phyloP scores from a whole-genome alignment of 805 yeast species.

The Deakozyma indianensis region DNA sequence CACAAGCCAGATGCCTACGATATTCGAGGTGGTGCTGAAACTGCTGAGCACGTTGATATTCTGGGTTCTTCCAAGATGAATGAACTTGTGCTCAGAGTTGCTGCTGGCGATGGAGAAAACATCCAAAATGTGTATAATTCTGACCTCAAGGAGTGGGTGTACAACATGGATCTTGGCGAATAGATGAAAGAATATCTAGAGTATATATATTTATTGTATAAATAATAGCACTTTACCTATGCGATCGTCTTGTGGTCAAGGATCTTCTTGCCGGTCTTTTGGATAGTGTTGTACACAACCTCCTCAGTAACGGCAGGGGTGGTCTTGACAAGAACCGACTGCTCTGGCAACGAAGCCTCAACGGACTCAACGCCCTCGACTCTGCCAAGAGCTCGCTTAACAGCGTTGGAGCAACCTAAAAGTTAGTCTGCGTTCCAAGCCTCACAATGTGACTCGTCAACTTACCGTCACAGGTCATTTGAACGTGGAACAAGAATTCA shows the following conservation, averaged over 20 bases:
- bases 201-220: background rate
- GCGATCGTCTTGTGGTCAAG: conserved; percentile 44
- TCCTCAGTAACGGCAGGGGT: conserved; percentile 46
- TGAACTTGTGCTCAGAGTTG: conserved; percentile 70
- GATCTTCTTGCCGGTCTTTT: conserved; percentile 84
- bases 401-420: conserved; percentile 75
- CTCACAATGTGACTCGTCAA: no score
- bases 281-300: conserved; percentile 62
- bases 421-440: no score
- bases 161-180: conserved; percentile 32
- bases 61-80: conserved; percentile 86
- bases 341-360: conserved; percentile 65
- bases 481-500: conserved; percentile 16
- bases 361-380: conserved; percentile 61
- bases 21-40: conserved; percentile 91
- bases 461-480: conserved; percentile 14
- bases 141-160: conserved; percentile 47
- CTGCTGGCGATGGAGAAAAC: conserved; percentile 60
- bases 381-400: conserved; percentile 56
- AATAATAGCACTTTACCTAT: conserved; percentile 11
- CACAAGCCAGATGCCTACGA: conserved; percentile 92
- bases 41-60: conserved; percentile 96
- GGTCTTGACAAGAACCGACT: conserved; percentile 67
- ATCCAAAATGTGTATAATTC: conserved; percentile 50
- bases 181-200: background rate